Conservation (phyloP, 2,329 filamentous ascomycete genomes). For the Calonectria naviculata region DNA sequence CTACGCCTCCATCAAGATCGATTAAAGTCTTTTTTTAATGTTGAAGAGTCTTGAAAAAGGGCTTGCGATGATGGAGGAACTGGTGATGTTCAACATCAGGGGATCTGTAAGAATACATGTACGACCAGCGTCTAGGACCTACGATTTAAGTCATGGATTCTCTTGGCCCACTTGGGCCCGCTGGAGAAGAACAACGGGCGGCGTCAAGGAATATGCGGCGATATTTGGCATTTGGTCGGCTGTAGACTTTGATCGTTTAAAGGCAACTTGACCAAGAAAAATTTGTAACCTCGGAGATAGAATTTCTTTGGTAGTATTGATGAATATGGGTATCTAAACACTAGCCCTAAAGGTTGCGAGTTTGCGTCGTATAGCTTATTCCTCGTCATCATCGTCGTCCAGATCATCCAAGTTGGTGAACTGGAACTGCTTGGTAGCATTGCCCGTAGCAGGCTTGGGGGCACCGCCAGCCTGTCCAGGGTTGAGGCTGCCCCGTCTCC, state of each 20-base stretch:
- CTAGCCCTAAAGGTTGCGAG: background rate
- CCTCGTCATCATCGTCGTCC: conserved; percentile 59
- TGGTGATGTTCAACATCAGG: conserved; percentile 32
- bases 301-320: background rate
- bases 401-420: conserved; percentile 66
- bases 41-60: conserved; percentile 12
- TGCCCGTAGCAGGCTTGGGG: conserved; percentile 40
- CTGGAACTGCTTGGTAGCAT: conserved; percentile 65
- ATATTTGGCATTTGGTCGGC: conserved; percentile 12
- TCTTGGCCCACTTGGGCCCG: conserved; percentile 18
- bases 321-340: background rate
- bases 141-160: conserved; percentile 20
- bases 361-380: conserved; percentile 31
- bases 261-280: conserved; percentile 12
- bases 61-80: conserved; percentile 21
- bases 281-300: background rate
- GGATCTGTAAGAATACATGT: conserved; percentile 46
- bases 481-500: conserved; percentile 51
- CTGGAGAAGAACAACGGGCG: conserved; percentile 23
- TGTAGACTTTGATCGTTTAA: conserved; percentile 24
- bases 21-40: conserved; percentile 61
- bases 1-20: conserved; percentile 98
- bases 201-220: conserved; percentile 19
- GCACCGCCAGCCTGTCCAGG: conserved; percentile 32
- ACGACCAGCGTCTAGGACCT: conserved; percentile 42